Percentiles rank a stretch among this genome's conserved stretches.
Evolutionary conservation across 768 basidiomycete species (phyloP).

Genomic region (Xerocomus potaroensis): DNA sequence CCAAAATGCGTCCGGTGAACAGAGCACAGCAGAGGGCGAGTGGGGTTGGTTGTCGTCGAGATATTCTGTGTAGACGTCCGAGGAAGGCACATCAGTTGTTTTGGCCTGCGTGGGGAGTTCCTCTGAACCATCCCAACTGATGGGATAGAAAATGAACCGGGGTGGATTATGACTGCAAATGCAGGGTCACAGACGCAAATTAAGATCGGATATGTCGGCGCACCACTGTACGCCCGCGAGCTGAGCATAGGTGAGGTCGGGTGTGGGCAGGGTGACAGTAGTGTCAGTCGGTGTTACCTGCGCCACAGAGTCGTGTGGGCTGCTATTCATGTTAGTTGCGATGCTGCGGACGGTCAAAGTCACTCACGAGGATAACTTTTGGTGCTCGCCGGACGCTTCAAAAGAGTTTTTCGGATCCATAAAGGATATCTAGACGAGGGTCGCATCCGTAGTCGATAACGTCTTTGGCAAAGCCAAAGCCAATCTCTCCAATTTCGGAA

Average conservation of each 20-base stretch:
- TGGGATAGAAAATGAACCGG: constrained; percentile 26
- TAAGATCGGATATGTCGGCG: background rate
- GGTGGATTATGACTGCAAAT: constrained; percentile 13
- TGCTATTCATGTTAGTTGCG: background rate
- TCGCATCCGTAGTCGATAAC: background rate
- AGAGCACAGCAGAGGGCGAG: constrained; percentile 18
- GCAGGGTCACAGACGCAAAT: background rate
- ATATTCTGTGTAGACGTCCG: background rate
- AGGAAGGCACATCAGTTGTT: background rate
- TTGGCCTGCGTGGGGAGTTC: constrained; percentile 25
- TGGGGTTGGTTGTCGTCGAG: constrained; percentile 36
- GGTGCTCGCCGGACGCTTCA: background rate
- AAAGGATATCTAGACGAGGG: background rate
- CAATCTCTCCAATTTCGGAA: background rate
- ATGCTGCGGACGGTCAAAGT: background rate
- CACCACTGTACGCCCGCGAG: constrained; percentile 16
- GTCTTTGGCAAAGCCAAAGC: too few relatives aligned
- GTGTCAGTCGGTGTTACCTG: constrained; percentile 18
- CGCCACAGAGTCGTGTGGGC: background rate
- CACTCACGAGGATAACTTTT: background rate
- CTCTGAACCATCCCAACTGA: constrained; percentile 22
- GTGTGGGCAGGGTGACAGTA: constrained; percentile 29
- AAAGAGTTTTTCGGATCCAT: background rate
- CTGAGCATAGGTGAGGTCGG: constrained; percentile 17
- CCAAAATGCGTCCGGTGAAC: constrained; percentile 17